Evolutionary conservation across 73 alveolate genomes (phyloP), one percentile per base, ranked within the genome.

Genomic region (Paramecium biaurelia): DNA sequence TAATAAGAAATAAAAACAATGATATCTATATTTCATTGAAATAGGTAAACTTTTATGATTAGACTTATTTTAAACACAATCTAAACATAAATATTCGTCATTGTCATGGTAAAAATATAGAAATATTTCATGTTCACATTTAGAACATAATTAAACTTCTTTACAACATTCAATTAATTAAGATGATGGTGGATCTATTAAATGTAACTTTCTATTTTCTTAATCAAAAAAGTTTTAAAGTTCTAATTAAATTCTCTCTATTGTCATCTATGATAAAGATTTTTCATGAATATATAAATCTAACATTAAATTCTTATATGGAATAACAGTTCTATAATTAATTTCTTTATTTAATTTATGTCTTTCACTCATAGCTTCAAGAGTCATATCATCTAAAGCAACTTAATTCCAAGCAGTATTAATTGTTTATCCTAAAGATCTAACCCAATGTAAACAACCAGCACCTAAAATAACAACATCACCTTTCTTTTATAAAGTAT

Each of bases 371-470:
- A 94, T 63, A 1, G 84, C 93, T 38, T 30, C 35, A 9, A 95
- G 45, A 24, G 95, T 68, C 74, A 85, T 38, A 43, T 42, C 56
- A 5, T 82, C 92, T 63, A 63, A 72, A 28, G 94, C 72, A n/a
- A 95, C 95, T 43, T 93, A 94, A 82, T 95, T 95, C 96, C 98
- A 95, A 5, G 98, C 98, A 18, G 95, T 92, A 30, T 95, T 92
- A 7, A 92, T 63, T 20, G 97, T 95, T 18, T 56, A 87, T 1
- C 97, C 98, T 18, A 68, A 76, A 14, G 94, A 76, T 45, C 84
- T 57, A 11, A 95, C 98, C 97, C 98, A 95, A 94, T 95, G 98
- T 10, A 89, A 89, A 38, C 95, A 74, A n/a, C 98, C 97, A 3
- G 95, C 92, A 10, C 95, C 98, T 37, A 95, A 95, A 1, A 92